Evolutionary conservation across 2,329 filamentous ascomycete genomes (phyloP), one percentile per base, ranked within the genome.

Genomic region (Dactylellina cionopaga): DNA sequence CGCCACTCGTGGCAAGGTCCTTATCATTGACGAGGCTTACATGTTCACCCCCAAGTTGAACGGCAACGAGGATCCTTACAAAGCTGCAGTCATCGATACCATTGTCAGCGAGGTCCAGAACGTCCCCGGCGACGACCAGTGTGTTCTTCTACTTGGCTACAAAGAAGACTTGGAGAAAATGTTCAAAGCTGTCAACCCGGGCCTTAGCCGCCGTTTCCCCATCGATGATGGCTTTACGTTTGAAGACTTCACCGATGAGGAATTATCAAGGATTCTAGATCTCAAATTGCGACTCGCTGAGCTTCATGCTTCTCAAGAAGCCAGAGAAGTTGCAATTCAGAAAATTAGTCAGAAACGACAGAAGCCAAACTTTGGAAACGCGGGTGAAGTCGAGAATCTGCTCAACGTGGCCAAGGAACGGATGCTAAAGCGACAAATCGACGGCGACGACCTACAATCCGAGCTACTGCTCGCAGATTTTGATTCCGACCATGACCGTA

Each of bases 11-110:
- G 91, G 91, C 0, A 94, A 93, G 74, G 89, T 93, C 0, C 83
- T 94, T 0, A 86, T 94, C 11, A 92, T 94, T 1, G 91, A 94
- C 73, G 91, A 95, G 77, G 90, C 90, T 0, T 93, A 94, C 74
- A 87, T 87, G 31, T 82, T 94, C 0, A 71, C 46, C 11, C 66
- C 66, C n/a, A 73, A 73, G 25, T 19, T 73, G 7, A 62, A 59
- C 7, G 69, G 69, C 0, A 81, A 81, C 11, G 78, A 80, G 0
- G 84, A 88, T 74, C 68, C 74, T 0, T 92, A 80, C 80, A 89
- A 86, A 77, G 84, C 82, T 0, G 88, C 87, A 0, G 88, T 91
- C 0, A 83, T 92, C 2, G 90, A 92, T 75, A 92, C 89, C 0
- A 87, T 92, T 10, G 90, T 92, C 0, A 88, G 89, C 0, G 88